Percentiles rank a stretch among this genome's conserved stretches.
Conservation (phyloP, 805 yeast genomes). For the Candida yuanshanica region DNA sequence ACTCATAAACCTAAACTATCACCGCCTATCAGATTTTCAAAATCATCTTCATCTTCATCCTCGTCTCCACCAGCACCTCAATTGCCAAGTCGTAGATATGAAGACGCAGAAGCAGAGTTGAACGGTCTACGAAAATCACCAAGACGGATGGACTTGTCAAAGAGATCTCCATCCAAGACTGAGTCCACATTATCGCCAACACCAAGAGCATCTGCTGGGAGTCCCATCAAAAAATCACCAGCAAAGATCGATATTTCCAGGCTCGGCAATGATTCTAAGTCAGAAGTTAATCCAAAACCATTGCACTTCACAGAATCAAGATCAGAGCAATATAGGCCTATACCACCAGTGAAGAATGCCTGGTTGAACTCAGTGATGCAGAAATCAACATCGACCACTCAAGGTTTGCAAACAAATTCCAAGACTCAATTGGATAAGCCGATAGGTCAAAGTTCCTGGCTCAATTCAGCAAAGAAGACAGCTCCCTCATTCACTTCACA, state of each 20-base stretch:
- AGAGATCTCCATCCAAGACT: background rate
- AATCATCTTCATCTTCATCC: background rate
- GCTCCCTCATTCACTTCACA: constrained; percentile 4
- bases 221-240: constrained; percentile 15
- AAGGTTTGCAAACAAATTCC: constrained; percentile 4
- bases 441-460: constrained; percentile 4
- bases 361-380: constrained; percentile 12
- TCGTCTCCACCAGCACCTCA: background rate
- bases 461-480: constrained; percentile 6
- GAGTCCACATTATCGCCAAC: background rate
- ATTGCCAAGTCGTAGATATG: background rate
- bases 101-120: background rate
- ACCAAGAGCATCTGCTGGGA: constrained; percentile 4
- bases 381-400: constrained; percentile 10
- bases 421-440: background rate
- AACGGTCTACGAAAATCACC: constrained; percentile 11
- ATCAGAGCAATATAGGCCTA: background rate
- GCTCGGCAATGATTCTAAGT: constrained; percentile 2
- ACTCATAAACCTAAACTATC: constrained; percentile 6
- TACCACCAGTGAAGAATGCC: constrained; percentile 1
- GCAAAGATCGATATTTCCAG: constrained; percentile 11
- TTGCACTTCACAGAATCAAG: background rate
- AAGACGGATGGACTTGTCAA: constrained; percentile 3
- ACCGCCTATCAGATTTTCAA: constrained; percentile 1
- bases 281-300: constrained; percentile 10